phyloP scores from a whole-genome alignment of 163 green algal genomes.

The Chlorella variabilis region DNA sequence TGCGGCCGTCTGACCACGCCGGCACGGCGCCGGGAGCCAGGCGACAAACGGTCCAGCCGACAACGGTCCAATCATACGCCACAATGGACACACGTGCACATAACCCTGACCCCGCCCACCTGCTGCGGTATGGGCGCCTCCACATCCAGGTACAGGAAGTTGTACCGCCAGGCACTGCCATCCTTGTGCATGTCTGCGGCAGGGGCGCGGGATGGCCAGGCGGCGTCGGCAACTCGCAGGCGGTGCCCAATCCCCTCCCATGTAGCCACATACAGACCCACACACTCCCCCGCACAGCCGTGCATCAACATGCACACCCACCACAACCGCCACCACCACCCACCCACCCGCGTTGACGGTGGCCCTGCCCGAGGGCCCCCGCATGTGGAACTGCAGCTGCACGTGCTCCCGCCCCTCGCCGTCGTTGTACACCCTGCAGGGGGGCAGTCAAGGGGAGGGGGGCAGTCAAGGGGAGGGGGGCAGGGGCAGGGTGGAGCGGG shows the following conservation, averaged over 20 bases:
- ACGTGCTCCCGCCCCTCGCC: slow-evolving; percentile 79
- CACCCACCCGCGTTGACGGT: slow-evolving; percentile 73
- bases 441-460: background rate
- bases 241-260: too few species aligned
- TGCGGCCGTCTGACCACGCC: background rate
- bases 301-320: background rate
- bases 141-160: slow-evolving; percentile 74
- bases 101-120: slow-evolving; percentile 21
- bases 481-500: too few species aligned
- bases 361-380: slow-evolving; percentile 74
- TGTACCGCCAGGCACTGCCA: slow-evolving; percentile 76
- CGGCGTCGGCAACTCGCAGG: background rate
- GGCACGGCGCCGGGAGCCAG: background rate
- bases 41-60: too few species aligned
- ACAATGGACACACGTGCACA: too few species aligned
- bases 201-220: too few species aligned
- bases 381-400: slow-evolving; percentile 89
- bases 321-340: background rate
- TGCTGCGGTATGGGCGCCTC: slow-evolving; percentile 67
- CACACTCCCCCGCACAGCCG: too few species aligned
- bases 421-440: slow-evolving; percentile 75
- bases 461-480: too few species aligned
- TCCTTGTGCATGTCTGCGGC: slow-evolving; percentile 86
- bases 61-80: too few species aligned
- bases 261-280: too few species aligned